Conservation (phyloP, 345 rosid genomes). For the Moringa oleifera region DNA sequence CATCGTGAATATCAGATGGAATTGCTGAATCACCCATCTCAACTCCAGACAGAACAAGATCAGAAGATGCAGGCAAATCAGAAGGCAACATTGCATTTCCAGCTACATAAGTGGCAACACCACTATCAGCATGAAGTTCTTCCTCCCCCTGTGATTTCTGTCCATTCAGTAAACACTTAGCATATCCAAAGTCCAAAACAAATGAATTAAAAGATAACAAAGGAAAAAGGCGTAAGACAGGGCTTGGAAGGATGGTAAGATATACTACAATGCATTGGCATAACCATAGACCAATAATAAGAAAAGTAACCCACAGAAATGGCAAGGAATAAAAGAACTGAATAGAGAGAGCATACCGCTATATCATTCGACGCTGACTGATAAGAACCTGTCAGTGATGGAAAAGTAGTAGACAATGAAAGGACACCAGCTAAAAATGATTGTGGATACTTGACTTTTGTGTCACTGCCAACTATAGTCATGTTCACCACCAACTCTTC, state of each 20-base stretch:
- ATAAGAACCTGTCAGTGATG: constrained; percentile 37
- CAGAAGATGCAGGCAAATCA: constrained; percentile 43
- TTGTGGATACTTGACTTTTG: constrained; percentile 63
- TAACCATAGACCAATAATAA: neutral
- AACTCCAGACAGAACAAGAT: constrained; percentile 33
- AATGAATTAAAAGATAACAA: constrained; percentile 10
- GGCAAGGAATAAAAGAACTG: neutral
- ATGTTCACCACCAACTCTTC: constrained; percentile 52
- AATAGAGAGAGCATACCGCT: constrained; percentile 23
- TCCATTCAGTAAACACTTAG: constrained; percentile 21
- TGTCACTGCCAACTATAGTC: constrained; percentile 62
- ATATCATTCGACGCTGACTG: constrained; percentile 31
- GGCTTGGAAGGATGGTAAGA: neutral
- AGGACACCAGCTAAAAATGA: constrained; percentile 67
- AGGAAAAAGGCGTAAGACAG: neutral
- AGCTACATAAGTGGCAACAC: constrained; percentile 34
- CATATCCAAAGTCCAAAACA: constrained; percentile 9
- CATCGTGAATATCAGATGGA: constrained; percentile 38
- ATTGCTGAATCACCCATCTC: constrained; percentile 26
- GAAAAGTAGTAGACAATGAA: constrained; percentile 75
- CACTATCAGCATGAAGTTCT: constrained; percentile 32
- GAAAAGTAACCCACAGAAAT: neutral
- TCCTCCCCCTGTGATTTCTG: constrained; percentile 43
- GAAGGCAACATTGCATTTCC: constrained; percentile 39
- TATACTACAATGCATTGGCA: neutral